Base-by-base conservation (phyloP, 495 filamentous ascomycete species). In the Pseudomonodictys pantanalensis region DNA sequence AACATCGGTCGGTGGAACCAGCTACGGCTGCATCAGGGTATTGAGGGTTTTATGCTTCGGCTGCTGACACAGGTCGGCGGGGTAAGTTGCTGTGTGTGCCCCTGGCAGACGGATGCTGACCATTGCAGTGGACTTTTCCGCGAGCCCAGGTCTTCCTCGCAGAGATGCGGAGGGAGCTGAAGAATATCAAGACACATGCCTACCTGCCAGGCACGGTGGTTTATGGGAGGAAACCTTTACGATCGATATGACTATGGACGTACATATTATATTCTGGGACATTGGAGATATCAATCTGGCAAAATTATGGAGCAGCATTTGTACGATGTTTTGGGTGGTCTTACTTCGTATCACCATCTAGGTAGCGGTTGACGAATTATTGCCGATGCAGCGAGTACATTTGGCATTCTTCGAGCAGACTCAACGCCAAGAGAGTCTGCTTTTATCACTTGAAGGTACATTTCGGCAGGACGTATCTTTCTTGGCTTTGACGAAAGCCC, bases 1-100 rank as follows among this genome's bases (percentile, higher is more conserved):
- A 43, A 67, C 8, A 50, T 69, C n/a, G 66, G 66, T 3, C 2
- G 26, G 39, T 69, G 60, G 58, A 69, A 69, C 39, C 66, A 60
- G 51, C 35, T 64, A 10, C 46, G 55, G 12, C 28, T 58, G 30
- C 35, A 69, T 35, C 26, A 63, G 25, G 66, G 66, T 20, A 57
- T 66, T 10, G 64, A 69, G 60, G 66, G 64, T 1, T 66, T 58
- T 17, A 62, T 55, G 52, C 29, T 68, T 7, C 6, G 53, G n/a
- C 45, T 68, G 44, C 35, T 68, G 44, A 68, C 66, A 23, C 48
- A 46, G 41, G 58, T 56, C 11, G 52, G 56, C 28, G 60, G 64
- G 39, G 56, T 65, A 39, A 49, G 61, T 55, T 9, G 18, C 25
- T 23, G 2, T 22, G 23, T 5, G 2, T 23, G 3, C 47, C 9